Evolutionary conservation across 108 stramenopile species (phyloP), one percentile per base, ranked within the genome.

Genomic region (Nitzschia sp.): DNA sequence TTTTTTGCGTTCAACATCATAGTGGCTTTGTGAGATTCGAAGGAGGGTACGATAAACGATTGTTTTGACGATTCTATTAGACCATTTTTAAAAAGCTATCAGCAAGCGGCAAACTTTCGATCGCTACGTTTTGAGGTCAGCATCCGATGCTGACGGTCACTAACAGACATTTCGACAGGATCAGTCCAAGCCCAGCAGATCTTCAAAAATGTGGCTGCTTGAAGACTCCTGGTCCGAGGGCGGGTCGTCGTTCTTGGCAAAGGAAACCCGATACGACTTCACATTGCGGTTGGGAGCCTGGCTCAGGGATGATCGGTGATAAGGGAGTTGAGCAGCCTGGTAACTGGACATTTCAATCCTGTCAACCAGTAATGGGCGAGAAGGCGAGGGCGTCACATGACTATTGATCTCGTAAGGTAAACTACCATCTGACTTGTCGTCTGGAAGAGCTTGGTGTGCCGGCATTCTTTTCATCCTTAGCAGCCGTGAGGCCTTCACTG

Each of bases 141-240:
- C n/a, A n/a, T n/a, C n/a, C n/a, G n/a, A n/a, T n/a, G n/a, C n/a
- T n/a, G n/a, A n/a, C n/a, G n/a, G n/a, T n/a, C n/a, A n/a, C n/a
- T n/a, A n/a, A n/a, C n/a, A n/a, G n/a, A n/a, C n/a, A n/a, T n/a
- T n/a, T n/a, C n/a, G n/a, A 22, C 19, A 54, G 15, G 22, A 16
- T 54, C 27, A 58, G 29, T 58, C 57, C n/a, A 58, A 28, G 15
- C 33, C 57, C 31, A 58, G 33, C 57, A 58, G n/a, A 34, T 58
- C 57, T 58, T 31, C 29, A 28, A 58, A 19, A 13, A 28, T 33
- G 15, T 58, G 57, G 30, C 29, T 58, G 57, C 33, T 58, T 0
- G 57, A 58, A 58, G 17, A 25, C 21, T 34, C 57, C 57, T 13
- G 22, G 13, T 26, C 26, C 15, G 45, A 46, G 19, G 45, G 19